Evolutionary conservation across 495 filamentous ascomycete species (phyloP).

Genomic region (Penicillium parvum): DNA sequence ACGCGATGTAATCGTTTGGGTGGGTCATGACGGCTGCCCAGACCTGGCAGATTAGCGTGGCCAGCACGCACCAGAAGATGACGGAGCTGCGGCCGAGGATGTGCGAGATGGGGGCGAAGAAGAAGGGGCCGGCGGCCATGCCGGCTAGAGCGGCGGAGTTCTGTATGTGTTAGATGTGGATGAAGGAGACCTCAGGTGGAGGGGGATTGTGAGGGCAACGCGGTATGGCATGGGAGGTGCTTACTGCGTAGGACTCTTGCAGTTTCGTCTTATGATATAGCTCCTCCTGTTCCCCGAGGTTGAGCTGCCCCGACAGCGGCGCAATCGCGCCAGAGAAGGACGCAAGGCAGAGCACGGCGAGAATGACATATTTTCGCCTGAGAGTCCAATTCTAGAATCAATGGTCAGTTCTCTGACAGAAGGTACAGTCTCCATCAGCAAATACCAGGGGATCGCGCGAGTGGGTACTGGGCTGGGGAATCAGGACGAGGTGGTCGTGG

Average conservation of each 20-base stretch:
- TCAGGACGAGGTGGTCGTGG: constrained; percentile 32
- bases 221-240: background rate
- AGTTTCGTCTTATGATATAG: constrained; percentile 26
- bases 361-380: constrained; percentile 39
- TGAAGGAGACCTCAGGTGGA: background rate
- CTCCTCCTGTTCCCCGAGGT: constrained; percentile 26
- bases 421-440: background rate
- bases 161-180: constrained; percentile 12
- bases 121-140: constrained; percentile 38
- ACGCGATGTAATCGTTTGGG: constrained; percentile 36
- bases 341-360: constrained; percentile 29
- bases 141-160: constrained; percentile 42
- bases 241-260: constrained; percentile 25
- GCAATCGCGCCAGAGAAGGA: constrained; percentile 29
- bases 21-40: constrained; percentile 44
- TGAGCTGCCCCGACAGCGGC: constrained; percentile 32
- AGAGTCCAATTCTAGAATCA: constrained; percentile 40
- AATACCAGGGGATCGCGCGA: constrained; percentile 44
- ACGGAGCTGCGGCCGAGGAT: constrained; percentile 37
- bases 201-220: too few relatives aligned
- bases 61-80: constrained; percentile 44
- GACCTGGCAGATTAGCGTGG: constrained; percentile 29
- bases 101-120: constrained; percentile 37
- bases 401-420: background rate
- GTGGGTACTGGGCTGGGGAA: constrained; percentile 44